phyloP scores from a whole-genome alignment of 176 grass and related monocot species.

The Oryza australiensis region DNA sequence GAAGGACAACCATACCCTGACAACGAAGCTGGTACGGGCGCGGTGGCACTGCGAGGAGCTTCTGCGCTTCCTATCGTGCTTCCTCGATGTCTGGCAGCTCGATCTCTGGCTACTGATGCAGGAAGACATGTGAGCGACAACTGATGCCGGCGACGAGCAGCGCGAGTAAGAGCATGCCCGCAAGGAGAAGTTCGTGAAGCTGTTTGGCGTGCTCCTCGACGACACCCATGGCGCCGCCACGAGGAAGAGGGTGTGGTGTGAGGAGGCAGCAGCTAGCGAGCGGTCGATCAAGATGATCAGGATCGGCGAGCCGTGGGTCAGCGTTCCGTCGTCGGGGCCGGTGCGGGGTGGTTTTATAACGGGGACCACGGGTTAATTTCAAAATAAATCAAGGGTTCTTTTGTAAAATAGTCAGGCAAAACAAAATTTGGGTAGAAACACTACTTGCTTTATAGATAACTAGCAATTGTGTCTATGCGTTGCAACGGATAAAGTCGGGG shows the following conservation, averaged over 20 bases:
- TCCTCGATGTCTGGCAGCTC: constrained; percentile 64
- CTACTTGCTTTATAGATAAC: too few relatives aligned
- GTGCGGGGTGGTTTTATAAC: constrained; percentile 27
- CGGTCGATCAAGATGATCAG: constrained; percentile 58
- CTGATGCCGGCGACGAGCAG: background rate
- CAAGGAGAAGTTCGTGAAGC: constrained; percentile 50
- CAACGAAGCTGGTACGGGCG: constrained; percentile 49
- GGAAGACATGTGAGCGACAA: constrained; percentile 4
- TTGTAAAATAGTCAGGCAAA: too few relatives aligned
- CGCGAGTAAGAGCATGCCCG: background rate
- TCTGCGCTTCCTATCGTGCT: constrained; percentile 66
- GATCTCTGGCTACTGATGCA: constrained; percentile 57
- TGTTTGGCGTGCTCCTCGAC: constrained; percentile 74
- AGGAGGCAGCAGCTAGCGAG: constrained; percentile 43
- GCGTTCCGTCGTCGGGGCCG: constrained; percentile 43
- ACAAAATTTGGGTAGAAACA: too few relatives aligned
- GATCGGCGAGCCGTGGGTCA: constrained; percentile 53
- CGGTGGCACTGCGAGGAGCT: constrained; percentile 70
- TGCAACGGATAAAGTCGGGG: too few relatives aligned
- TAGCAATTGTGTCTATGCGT: too few relatives aligned
- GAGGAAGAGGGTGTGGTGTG: constrained; percentile 48
- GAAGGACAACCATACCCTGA: constrained; percentile 61
- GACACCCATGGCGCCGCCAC: constrained; percentile 6
- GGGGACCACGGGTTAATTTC: too few relatives aligned
- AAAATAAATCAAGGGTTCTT: too few relatives aligned